Percentiles rank a stretch among this genome's conserved stretches.
Conservation (phyloP, 805 yeast genomes). For the Blastobotrys attinorum region DNA sequence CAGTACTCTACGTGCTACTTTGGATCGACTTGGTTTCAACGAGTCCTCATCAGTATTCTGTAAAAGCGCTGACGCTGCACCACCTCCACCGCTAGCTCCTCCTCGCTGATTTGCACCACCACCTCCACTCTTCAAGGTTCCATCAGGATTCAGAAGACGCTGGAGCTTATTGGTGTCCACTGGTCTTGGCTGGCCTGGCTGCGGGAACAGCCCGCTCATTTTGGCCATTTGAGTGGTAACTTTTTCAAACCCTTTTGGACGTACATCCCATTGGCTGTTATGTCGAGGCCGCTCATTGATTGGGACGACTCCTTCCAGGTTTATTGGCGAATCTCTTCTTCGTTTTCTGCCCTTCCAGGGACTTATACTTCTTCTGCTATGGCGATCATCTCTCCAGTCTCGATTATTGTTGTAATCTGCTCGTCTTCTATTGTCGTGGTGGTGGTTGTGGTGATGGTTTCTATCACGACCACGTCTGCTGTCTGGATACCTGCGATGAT, state of each 20-base stretch:
- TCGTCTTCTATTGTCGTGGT: slow-evolving; percentile 9
- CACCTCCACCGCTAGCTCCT: not conserved
- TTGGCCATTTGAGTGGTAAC: slow-evolving; percentile 73
- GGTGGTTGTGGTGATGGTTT: slow-evolving; percentile 6
- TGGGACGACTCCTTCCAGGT: slow-evolving; percentile 36
- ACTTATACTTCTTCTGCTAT: slow-evolving; percentile 3
- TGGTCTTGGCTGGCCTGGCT: slow-evolving; percentile 37
- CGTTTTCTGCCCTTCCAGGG: slow-evolving; percentile 6
- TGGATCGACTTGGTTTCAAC: slow-evolving; percentile 7
- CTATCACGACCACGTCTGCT: too few species aligned
- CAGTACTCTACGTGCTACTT: slow-evolving; percentile 3
- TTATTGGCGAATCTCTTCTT: slow-evolving; percentile 8
- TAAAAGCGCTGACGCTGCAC: too few species aligned
- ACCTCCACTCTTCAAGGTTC: not conserved
- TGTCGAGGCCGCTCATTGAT: slow-evolving; percentile 46
- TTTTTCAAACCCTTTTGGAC: slow-evolving; percentile 65
- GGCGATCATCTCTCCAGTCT: slow-evolving; percentile 9
- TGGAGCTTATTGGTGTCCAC: slow-evolving; percentile 4
- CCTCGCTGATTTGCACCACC: not conserved
- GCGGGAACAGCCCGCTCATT: slow-evolving; percentile 67
- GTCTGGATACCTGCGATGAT: slow-evolving; percentile 3
- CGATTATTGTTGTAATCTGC: slow-evolving; percentile 13
- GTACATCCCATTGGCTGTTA: slow-evolving; percentile 58
- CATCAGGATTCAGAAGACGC: not conserved
- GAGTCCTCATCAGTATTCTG: slow-evolving; percentile 3